These are phyloP conservation scores for Pseudonectria foliicola DNA, from an alignment of 2,329 filamentous ascomycete species.

Conservation along the genomic window DNA sequence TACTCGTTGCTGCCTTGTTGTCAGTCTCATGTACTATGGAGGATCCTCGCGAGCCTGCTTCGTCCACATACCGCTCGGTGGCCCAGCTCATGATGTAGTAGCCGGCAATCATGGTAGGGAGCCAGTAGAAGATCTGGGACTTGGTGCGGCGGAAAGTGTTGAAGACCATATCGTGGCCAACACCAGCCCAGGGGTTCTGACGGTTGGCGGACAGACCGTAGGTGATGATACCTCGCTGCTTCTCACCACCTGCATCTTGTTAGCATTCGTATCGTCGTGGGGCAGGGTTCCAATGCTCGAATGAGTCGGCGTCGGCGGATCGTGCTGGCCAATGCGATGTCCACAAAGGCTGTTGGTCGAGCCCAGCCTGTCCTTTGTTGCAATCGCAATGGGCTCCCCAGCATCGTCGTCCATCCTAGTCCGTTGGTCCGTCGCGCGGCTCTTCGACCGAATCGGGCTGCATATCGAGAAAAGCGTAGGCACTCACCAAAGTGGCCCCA, in stretches of 20 bases:
- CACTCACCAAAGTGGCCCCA: conserved; percentile 72
- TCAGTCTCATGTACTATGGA: conserved; percentile 6
- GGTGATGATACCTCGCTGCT: conserved; percentile 57
- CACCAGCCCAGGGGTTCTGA: conserved; percentile 78
- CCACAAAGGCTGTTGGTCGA: conserved; percentile 2
- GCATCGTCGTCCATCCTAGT: conserved; percentile 11
- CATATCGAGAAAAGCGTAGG: conserved; percentile 7
- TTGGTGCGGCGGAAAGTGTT: conserved; percentile 87
- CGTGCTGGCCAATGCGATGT: background rate
- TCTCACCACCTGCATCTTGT: conserved; percentile 42
- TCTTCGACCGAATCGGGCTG: conserved; percentile 8
- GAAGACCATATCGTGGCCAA: conserved; percentile 78
- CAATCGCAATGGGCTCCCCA: conserved; percentile 12
- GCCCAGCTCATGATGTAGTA: conserved; percentile 91
- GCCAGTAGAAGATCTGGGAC: conserved; percentile 82
- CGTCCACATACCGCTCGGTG: conserved; percentile 64
- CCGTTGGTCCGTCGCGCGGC: conserved; percentile 15
- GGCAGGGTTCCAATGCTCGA: background rate
- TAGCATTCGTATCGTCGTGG: conserved; percentile 10
- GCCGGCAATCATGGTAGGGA: conserved; percentile 67
- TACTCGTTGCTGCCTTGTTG: conserved; percentile 59
- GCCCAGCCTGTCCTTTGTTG: background rate
- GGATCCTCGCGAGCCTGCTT: too few species aligned
- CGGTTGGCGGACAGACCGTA: conserved; percentile 83
- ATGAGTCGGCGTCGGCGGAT: conserved; percentile 3